phyloP scores from a whole-genome alignment of 2,329 filamentous ascomycete species.

The Fusarium acutatum region DNA sequence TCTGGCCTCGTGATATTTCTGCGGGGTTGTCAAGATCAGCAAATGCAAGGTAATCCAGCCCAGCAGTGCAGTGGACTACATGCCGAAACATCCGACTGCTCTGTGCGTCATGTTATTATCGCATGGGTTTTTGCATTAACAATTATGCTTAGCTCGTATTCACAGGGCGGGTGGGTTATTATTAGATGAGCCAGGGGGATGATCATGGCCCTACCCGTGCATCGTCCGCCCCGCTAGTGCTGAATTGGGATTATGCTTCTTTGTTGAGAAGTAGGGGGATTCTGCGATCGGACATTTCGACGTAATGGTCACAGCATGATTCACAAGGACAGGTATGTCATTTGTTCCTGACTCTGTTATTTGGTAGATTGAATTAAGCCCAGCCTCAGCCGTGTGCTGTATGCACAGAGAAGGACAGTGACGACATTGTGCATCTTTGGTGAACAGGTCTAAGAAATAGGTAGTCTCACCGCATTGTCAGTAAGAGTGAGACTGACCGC shows the following conservation, averaged over 20 bases:
- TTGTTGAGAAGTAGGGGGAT: neutral
- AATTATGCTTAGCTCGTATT: constrained; percentile 10
- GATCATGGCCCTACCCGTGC: neutral
- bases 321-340: neutral
- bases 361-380: neutral
- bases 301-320: neutral
- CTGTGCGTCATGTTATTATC: neutral
- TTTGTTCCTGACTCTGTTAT: neutral
- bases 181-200: neutral
- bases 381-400: neutral
- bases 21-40: neutral
- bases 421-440: neutral
- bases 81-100: constrained; percentile 2
- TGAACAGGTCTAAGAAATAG: neutral
- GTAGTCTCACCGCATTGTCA: neutral
- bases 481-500: neutral
- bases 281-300: neutral
- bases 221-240: neutral
- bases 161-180: neutral
- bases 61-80: neutral
- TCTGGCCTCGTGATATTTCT: neutral
- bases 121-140: neutral
- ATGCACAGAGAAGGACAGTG: neutral
- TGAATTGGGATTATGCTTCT: neutral
- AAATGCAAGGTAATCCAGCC: neutral